A percentile compares a stretch with the other conserved stretches of the same genome.
These are phyloP conservation scores for Tylopilus cervinicoccineus DNA, from an alignment of 768 basidiomycete species.

Conservation along the genomic window DNA sequence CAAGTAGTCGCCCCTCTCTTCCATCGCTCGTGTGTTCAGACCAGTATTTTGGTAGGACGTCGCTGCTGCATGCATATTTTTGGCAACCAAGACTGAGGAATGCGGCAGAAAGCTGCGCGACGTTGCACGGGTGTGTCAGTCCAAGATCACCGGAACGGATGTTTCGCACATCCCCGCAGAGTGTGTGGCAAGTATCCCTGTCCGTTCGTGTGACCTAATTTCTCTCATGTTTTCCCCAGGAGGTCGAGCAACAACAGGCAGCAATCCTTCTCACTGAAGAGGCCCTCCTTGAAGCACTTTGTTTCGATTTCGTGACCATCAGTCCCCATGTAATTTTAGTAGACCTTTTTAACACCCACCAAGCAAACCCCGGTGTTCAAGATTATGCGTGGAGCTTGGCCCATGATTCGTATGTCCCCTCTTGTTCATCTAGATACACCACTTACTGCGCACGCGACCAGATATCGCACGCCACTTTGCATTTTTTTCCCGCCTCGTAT, in stretches of 20 bases:
- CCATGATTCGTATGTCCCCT: constrained; percentile 70
- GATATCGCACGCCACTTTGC: constrained; percentile 79
- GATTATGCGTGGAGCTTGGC: constrained; percentile 85
- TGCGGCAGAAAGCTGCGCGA: constrained; percentile 85
- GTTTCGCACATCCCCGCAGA: constrained; percentile 55
- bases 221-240: constrained; percentile 40
- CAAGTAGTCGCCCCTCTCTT: constrained; percentile 31
- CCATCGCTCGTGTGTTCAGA: constrained; percentile 9
- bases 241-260: constrained; percentile 67
- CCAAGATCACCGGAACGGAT: constrained; percentile 60
- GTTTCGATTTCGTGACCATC: constrained; percentile 79
- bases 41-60: constrained; percentile 51
- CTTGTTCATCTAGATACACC: neutral
- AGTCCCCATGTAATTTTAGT: constrained; percentile 75
- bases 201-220: neutral
- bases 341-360: constrained; percentile 61
- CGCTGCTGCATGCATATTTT: constrained; percentile 81
- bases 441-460: constrained; percentile 29
- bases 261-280: constrained; percentile 75
- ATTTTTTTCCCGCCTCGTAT: constrained; percentile 64
- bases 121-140: constrained; percentile 69
- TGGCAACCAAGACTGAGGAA: constrained; percentile 91
- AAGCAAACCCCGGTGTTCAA: constrained; percentile 47
- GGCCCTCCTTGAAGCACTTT: constrained; percentile 73
- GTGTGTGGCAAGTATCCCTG: constrained; percentile 49